A percentile compares a stretch with the other conserved stretches of the same genome.
phyloP scores from a whole-genome alignment of 495 filamentous ascomycete species.

The Cladorrhinum samala region DNA sequence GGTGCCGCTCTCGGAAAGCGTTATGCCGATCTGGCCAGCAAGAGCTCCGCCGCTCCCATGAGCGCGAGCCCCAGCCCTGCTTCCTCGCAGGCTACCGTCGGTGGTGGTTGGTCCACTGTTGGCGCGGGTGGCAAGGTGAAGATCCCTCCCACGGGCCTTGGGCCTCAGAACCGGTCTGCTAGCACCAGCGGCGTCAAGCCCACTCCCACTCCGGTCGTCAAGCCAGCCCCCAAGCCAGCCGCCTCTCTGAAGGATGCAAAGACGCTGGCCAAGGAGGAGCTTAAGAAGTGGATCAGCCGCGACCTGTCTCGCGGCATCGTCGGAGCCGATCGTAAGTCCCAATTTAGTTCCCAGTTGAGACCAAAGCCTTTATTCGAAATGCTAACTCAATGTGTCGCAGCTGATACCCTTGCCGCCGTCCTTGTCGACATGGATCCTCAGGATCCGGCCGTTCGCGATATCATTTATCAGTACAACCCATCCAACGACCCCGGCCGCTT shows the following conservation, averaged over 20 bases:
- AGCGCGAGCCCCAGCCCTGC: constrained; percentile 8
- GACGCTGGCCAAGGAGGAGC: constrained; percentile 67
- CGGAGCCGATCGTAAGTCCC: constrained; percentile 38
- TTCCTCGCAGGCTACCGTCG: constrained; percentile 20
- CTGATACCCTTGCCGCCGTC: constrained; percentile 71
- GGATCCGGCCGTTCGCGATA: constrained; percentile 74
- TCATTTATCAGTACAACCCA: constrained; percentile 75
- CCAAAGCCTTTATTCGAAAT: too few species aligned
- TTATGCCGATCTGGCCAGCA: constrained; percentile 92
- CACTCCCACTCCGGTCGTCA: constrained; percentile 15
- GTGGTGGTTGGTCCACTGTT: constrained; percentile 87
- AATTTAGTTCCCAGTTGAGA: too few species aligned
- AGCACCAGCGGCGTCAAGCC: constrained; percentile 42
- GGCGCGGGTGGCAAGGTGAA: constrained; percentile 93
- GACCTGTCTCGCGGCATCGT: constrained; percentile 54
- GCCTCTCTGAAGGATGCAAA: constrained; percentile 43
- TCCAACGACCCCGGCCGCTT: constrained; percentile 90
- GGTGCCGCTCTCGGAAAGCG: constrained; percentile 63
- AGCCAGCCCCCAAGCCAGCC: constrained; percentile 33
- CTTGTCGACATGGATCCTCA: constrained; percentile 72
- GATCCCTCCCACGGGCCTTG: constrained; percentile 50
- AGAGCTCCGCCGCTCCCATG: constrained; percentile 35
- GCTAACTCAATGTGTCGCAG: too few species aligned
- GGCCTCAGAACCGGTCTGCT: constrained; percentile 50
- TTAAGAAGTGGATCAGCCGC: constrained; percentile 82